A percentile compares a stretch with the other conserved stretches of the same genome.
Evolutionary conservation across 2,329 filamentous ascomycete genomes (phyloP).

Genomic region (Botrytis deweyae): DNA sequence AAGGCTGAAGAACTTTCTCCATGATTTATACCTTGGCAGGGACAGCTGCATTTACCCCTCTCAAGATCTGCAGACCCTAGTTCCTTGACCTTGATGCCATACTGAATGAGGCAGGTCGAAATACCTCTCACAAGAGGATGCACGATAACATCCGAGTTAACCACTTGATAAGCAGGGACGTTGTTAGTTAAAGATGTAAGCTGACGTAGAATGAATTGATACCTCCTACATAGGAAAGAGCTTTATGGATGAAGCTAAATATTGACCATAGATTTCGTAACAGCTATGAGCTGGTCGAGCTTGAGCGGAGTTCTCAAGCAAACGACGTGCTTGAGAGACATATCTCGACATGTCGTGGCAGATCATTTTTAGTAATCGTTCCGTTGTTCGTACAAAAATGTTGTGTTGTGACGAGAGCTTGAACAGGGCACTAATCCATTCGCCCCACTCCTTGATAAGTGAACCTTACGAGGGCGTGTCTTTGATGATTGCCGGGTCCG

Average conservation of each 20-base stretch:
- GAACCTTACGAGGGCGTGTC: background rate
- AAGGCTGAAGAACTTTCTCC: background rate
- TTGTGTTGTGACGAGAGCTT: conserved; percentile 2
- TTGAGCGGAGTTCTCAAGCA: background rate
- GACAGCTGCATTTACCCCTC: conserved; percentile 5
- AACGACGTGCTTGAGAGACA: conserved; percentile 7
- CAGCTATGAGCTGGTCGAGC: conserved; percentile 11
- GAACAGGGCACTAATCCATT: background rate
- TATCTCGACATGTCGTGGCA: background rate
- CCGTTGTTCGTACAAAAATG: background rate
- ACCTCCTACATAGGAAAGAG: conserved; percentile 15
- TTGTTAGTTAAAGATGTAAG: background rate
- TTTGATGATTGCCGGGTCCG: too few relatives aligned
- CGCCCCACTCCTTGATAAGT: background rate
- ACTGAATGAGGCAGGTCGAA: conserved; percentile 17
- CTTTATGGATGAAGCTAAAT: background rate
- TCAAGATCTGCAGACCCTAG: conserved; percentile 19
- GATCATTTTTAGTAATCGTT: background rate
- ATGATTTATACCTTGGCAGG: conserved; percentile 21
- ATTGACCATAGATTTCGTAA: background rate
- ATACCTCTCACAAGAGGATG: background rate
- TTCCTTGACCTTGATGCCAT: background rate
- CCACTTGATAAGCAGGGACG: conserved; percentile 8
- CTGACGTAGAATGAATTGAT: conserved; percentile 15
- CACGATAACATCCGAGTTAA: background rate